Evolutionary conservation across 169 alveolate genomes (phyloP).

Genomic region (Plasmodium coatneyi): DNA sequence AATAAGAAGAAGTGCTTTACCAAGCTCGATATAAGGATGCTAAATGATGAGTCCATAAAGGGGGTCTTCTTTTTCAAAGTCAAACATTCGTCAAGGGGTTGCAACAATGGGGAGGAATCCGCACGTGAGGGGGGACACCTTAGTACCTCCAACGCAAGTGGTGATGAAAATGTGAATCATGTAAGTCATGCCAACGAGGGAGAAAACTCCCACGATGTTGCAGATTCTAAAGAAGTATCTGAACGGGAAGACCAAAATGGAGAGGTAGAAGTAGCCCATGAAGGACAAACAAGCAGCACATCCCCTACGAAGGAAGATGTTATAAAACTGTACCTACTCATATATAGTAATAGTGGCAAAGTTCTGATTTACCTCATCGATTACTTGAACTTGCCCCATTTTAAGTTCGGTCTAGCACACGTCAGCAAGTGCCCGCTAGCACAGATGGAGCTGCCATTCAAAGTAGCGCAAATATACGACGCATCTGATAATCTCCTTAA

Average conservation of each 20-base stretch:
- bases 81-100: background rate
- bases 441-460: slow-evolving; percentile 27
- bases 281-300: background rate
- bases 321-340: slow-evolving; percentile 30
- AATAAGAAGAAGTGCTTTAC: slow-evolving; percentile 38
- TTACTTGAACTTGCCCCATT: background rate
- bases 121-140: background rate
- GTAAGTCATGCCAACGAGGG: background rate
- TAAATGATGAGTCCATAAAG: slow-evolving; percentile 14
- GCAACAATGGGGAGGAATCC: background rate
- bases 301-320: background rate
- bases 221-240: background rate
- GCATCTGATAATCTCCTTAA: slow-evolving; percentile 11
- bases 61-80: slow-evolving; percentile 59
- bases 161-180: background rate
- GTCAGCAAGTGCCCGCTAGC: slow-evolving; percentile 3
- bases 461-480: slow-evolving; percentile 11
- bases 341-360: slow-evolving; percentile 37
- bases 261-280: background rate
- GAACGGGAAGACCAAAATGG: background rate
- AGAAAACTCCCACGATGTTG: background rate
- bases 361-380: slow-evolving; percentile 52
- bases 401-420: slow-evolving; percentile 50
- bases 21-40: slow-evolving; percentile 28
- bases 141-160: background rate